Evolutionary conservation across 2,329 filamentous ascomycete species (phyloP).

Genomic region (Nemania sp.): DNA sequence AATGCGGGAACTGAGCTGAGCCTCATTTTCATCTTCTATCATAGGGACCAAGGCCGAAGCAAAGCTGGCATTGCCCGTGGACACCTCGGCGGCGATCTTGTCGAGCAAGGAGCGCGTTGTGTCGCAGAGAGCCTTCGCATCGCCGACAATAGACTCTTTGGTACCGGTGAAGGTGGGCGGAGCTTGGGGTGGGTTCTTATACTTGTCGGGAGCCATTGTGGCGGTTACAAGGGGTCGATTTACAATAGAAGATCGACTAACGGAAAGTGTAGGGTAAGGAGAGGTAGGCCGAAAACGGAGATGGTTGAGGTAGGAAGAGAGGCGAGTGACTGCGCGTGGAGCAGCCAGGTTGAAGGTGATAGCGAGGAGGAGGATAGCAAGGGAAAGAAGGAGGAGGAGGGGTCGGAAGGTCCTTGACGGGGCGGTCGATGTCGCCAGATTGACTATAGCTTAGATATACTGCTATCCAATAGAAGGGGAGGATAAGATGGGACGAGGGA

Average conservation of each 20-base stretch:
- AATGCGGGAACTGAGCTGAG: slow-evolving; percentile 71
- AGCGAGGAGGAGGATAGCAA: slow-evolving; percentile 66
- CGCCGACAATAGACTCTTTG: slow-evolving; percentile 73
- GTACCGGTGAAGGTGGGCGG: slow-evolving; percentile 83
- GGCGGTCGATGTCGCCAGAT: slow-evolving; percentile 52
- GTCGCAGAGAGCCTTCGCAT: slow-evolving; percentile 75
- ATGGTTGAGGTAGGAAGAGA: slow-evolving; percentile 69
- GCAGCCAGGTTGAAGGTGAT: slow-evolving; percentile 75
- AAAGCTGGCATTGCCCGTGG: slow-evolving; percentile 65
- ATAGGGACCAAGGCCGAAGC: slow-evolving; percentile 72
- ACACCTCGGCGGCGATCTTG: slow-evolving; percentile 72
- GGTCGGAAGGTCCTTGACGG: slow-evolving; percentile 44
- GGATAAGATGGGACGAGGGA: slow-evolving; percentile 15
- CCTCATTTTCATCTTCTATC: slow-evolving; percentile 76
- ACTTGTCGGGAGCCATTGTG: slow-evolving; percentile 75
- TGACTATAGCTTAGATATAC: slow-evolving; percentile 35
- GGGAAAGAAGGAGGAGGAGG: slow-evolving; percentile 58
- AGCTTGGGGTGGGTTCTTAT: slow-evolving; percentile 79
- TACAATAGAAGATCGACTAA: slow-evolving; percentile 31
- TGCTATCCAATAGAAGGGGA: slow-evolving; percentile 40
- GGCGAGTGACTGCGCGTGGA: slow-evolving; percentile 68
- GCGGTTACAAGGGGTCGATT: slow-evolving; percentile 59
- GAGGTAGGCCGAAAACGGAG: slow-evolving; percentile 58
- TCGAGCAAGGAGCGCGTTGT: slow-evolving; percentile 73
- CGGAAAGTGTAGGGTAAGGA: slow-evolving; percentile 49